These are phyloP conservation scores for Chrysoporthe cubensis DNA, from an alignment of 2,329 filamentous ascomycete species.

Conservation along the genomic window DNA sequence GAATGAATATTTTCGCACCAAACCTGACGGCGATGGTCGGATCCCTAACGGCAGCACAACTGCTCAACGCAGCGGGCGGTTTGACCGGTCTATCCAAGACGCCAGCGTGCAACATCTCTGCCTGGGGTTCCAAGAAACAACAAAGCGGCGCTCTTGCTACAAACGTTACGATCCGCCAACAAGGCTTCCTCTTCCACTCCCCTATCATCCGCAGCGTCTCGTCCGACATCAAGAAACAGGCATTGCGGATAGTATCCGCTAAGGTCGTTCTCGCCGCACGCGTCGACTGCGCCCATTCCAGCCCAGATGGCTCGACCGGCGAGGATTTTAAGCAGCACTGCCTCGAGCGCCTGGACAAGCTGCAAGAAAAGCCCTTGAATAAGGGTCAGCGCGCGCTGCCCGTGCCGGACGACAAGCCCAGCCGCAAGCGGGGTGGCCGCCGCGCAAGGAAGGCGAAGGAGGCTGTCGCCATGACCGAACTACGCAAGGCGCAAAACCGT, in stretches of 20 bases:
- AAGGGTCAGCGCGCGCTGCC: constrained; percentile 86
- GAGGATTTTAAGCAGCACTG: constrained; percentile 82
- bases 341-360: constrained; percentile 84
- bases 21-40: constrained; percentile 91
- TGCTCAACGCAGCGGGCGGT: constrained; percentile 93
- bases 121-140: constrained; percentile 88
- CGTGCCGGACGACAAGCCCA: constrained; percentile 92
- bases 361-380: constrained; percentile 89
- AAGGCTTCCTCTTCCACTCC: constrained; percentile 92
- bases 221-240: constrained; percentile 86
- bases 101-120: constrained; percentile 88
- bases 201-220: constrained; percentile 86
- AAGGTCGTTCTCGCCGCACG: constrained; percentile 94
- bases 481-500: constrained; percentile 94
- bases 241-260: constrained; percentile 90
- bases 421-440: constrained; percentile 87
- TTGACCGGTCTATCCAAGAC: constrained; percentile 88
- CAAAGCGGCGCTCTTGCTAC: constrained; percentile 81
- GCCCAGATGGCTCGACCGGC: constrained; percentile 80
- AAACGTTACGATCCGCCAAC: constrained; percentile 86
- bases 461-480: constrained; percentile 93
- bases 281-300: constrained; percentile 83
- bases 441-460: constrained; percentile 94
- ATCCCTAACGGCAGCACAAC: constrained; percentile 88
- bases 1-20: constrained; percentile 94